phyloP scores from a whole-genome alignment of 2,329 filamentous ascomycete genomes.

The Aureobasidium zeae region DNA sequence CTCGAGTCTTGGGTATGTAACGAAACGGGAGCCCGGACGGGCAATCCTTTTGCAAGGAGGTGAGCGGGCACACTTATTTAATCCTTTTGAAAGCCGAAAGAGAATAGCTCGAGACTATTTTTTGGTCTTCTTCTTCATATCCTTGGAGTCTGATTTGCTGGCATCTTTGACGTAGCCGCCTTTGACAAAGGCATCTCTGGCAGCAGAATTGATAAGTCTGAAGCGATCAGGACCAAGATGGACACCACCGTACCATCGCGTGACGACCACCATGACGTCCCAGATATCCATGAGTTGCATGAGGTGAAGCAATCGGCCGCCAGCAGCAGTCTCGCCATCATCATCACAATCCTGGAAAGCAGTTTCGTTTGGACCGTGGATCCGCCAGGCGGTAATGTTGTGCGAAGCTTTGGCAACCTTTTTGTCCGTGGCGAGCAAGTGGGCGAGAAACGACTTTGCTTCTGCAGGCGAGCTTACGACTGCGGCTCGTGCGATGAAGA shows the following conservation, averaged over 20 bases:
- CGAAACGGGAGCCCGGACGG: too few species aligned
- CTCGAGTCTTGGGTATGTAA: too few species aligned
- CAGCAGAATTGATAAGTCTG: conserved; percentile 76
- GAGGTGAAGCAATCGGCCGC: conserved; percentile 72
- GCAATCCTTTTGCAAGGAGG: too few species aligned
- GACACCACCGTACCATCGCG: conserved; percentile 89
- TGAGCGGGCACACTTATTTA: too few species aligned
- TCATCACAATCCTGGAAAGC: conserved; percentile 88
- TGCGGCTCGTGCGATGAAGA: conserved; percentile 73
- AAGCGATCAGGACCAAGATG: conserved; percentile 84
- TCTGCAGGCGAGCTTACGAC: conserved; percentile 59
- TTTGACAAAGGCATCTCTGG: conserved; percentile 72
- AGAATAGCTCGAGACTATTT: too few species aligned
- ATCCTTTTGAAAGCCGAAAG: too few species aligned
- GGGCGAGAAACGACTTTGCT: conserved; percentile 60
- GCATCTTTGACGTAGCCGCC: conserved; percentile 59
- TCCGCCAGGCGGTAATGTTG: conserved; percentile 92
- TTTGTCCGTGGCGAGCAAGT: conserved; percentile 73
- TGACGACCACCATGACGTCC: conserved; percentile 87
- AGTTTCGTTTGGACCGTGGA: conserved; percentile 46
- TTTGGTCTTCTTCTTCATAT: conserved; percentile 17
- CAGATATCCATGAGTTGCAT: conserved; percentile 94
- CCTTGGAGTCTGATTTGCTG: conserved; percentile 23
- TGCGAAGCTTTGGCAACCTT: conserved; percentile 81
- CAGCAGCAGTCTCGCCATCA: conserved; percentile 89